Base-by-base conservation (phyloP, 2,329 filamentous ascomycete genomes). In the Peltaster fructicola region DNA sequence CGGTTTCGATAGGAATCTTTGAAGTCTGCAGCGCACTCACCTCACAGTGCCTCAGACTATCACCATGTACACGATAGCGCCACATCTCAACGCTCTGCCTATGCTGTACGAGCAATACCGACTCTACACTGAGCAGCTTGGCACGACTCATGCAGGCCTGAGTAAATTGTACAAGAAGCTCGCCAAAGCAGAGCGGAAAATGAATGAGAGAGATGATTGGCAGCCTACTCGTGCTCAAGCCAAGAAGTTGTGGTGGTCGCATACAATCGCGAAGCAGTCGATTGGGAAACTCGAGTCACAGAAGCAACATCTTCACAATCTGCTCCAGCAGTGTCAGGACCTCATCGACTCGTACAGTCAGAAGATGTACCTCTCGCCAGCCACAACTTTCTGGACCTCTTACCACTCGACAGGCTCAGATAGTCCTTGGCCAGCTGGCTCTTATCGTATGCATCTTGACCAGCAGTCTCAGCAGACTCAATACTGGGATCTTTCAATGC, bases 401-500 rank as follows among this genome's bases (percentile, higher is more conserved):
- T n/a, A n/a, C n/a, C n/a, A n/a, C n/a, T n/a, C n/a, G n/a, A n/a
- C n/a, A n/a, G n/a, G n/a, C n/a, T n/a, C n/a, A n/a, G n/a, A n/a
- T n/a, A n/a, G n/a, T n/a, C n/a, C n/a, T n/a, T n/a, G n/a, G n/a
- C n/a, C n/a, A n/a, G n/a, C n/a, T n/a, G n/a, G n/a, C n/a, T n/a
- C n/a, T n/a, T n/a, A n/a, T n/a, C n/a, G n/a, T n/a, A n/a, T n/a
- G n/a, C n/a, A n/a, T n/a, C n/a, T n/a, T n/a, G n/a, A n/a, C n/a
- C n/a, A n/a, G n/a, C n/a, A n/a, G n/a, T n/a, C n/a, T n/a, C n/a
- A n/a, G n/a, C n/a, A n/a, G n/a, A 33, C 36, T 12, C 38, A 39
- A 22, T 44, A 43, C 28, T 45, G 41, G 41, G 40, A 45, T 22
- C 29, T 43, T 7, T 41, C 41, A 14, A 43, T 43, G 37, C 30